Evolutionary conservation across 129 eudicot species (phyloP).

Genomic region (Pulicaria dysenterica): DNA sequence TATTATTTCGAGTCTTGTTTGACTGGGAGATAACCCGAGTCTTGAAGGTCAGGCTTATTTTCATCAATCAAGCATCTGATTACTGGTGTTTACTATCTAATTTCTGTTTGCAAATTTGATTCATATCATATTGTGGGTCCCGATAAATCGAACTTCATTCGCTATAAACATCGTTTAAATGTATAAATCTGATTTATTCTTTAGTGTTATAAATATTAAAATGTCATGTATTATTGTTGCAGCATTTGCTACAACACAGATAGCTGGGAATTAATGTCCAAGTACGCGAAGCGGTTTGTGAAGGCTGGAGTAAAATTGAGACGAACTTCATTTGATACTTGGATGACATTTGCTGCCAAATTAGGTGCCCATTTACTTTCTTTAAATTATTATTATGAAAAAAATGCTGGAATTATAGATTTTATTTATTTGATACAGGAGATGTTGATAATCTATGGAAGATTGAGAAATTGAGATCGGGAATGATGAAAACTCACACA

Average conservation of each 20-base stretch:
- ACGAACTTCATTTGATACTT: slow-evolving; percentile 62
- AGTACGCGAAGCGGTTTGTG: slow-evolving; percentile 71
- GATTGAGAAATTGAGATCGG: slow-evolving; percentile 73
- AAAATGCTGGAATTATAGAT: neutral
- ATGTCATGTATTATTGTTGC: slow-evolving; percentile 27
- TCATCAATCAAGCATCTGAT: too few relatives aligned
- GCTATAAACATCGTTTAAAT: neutral
- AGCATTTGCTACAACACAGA: slow-evolving; percentile 74
- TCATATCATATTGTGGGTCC: too few relatives aligned
- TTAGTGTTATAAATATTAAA: neutral
- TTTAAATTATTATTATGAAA: neutral
- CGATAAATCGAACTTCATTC: too few relatives aligned
- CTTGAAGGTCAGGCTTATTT: too few relatives aligned
- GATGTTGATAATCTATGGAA: slow-evolving; percentile 81
- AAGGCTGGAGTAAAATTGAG: slow-evolving; percentile 74
- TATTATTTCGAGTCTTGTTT: too few relatives aligned
- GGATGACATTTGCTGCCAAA: slow-evolving; percentile 91
- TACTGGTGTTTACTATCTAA: too few relatives aligned
- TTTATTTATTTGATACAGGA: slow-evolving; percentile 40
- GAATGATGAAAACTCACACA: slow-evolving; percentile 58
- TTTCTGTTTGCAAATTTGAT: too few relatives aligned
- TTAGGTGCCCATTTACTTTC: slow-evolving; percentile 48
- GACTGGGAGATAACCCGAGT: too few relatives aligned
- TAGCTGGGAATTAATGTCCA: slow-evolving; percentile 70
- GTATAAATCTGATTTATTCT: neutral